Conservation (phyloP, 139 green algal species). For the Diplosphaera chodatii region DNA sequence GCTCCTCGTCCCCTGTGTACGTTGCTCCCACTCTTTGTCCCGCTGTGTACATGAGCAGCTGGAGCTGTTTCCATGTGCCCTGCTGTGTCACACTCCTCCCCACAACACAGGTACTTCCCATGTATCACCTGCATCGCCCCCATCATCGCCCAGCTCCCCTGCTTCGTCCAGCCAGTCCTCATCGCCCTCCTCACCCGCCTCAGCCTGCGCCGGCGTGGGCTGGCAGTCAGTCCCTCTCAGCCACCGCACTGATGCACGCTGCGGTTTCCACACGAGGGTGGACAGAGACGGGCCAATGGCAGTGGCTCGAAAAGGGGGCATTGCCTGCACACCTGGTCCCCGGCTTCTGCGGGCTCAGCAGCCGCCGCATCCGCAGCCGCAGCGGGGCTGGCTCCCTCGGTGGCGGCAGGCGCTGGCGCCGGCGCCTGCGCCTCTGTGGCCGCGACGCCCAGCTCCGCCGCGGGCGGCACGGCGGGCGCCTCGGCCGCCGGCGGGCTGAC, state of each 20-base stretch:
- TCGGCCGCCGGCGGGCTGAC: not conserved
- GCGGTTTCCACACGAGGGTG: too few relatives aligned
- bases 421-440: not conserved
- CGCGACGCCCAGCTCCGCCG: not conserved
- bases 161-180: slow-evolving; percentile 1
- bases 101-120: too few relatives aligned
- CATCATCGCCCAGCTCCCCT: not conserved
- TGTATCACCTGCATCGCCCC: too few relatives aligned
- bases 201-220: not conserved
- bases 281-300: too few relatives aligned
- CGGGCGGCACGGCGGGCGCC: not conserved
- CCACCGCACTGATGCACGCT: too few relatives aligned
- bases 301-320: too few relatives aligned
- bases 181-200: not conserved
- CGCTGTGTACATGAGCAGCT: too few relatives aligned
- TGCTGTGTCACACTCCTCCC: too few relatives aligned
- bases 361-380: not conserved
- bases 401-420: not conserved
- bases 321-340: not conserved
- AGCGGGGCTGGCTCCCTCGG: too few relatives aligned
- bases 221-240: not conserved
- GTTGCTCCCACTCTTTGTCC: too few relatives aligned
- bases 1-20: not conserved
- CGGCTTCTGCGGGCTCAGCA: not conserved
- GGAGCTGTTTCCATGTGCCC: too few relatives aligned